Evolutionary conservation across 2,329 filamentous ascomycete species (phyloP).

Genomic region (Fusarium nygamai): DNA sequence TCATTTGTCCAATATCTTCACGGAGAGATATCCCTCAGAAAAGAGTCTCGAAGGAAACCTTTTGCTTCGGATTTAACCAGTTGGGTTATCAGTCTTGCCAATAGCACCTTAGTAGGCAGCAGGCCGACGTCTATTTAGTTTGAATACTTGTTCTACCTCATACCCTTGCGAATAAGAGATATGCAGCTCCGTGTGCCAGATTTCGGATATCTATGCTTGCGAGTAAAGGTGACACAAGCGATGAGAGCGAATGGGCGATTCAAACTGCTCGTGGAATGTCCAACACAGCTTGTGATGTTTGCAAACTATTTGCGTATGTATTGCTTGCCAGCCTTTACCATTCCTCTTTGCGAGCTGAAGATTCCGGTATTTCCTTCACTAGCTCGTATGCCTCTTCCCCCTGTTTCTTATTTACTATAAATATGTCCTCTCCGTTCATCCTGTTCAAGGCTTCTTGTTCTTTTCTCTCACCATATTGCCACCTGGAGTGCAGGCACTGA

Average conservation of each 20-base stretch:
- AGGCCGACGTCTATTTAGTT: background rate
- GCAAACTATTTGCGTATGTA: background rate
- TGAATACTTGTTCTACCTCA: background rate
- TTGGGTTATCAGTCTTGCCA: background rate
- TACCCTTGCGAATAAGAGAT: background rate
- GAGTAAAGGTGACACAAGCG: no score
- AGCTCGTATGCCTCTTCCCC: fast-evolving
- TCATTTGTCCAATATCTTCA: background rate
- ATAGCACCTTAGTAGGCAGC: background rate
- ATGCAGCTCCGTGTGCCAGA: background rate
- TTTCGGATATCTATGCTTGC: background rate
- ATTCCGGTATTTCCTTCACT: background rate
- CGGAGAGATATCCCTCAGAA: background rate
- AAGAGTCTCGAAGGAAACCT: no score
- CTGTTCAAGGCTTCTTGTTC: background rate
- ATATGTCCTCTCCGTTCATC: background rate
- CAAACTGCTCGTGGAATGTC: background rate
- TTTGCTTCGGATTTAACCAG: background rate
- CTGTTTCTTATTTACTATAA: background rate
- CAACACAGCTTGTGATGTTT: background rate
- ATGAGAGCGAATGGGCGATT: background rate
- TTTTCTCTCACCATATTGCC: background rate
- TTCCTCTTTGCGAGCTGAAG: no score
- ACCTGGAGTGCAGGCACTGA: background rate
- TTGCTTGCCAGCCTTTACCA: background rate